These are phyloP conservation scores for Nadsonia commutata DNA, from an alignment of 1,139 yeast genomes.

Conservation along the genomic window DNA sequence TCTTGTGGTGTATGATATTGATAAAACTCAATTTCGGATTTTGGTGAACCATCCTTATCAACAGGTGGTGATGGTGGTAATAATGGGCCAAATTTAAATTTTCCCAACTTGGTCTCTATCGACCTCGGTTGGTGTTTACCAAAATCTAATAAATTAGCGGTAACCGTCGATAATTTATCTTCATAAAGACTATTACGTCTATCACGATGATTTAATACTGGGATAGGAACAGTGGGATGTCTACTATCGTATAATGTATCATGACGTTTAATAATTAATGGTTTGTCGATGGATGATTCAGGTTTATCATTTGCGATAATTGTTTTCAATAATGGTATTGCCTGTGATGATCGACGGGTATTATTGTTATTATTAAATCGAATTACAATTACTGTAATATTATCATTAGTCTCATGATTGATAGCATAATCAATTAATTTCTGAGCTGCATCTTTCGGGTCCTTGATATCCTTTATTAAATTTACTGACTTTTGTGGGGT, in stretches of 20 bases:
- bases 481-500: conserved; percentile 4
- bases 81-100: neutral
- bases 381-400: conserved; percentile 4
- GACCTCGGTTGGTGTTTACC: neutral
- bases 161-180: neutral
- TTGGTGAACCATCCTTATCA: neutral
- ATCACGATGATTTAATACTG: neutral
- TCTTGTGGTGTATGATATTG: no score
- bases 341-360: neutral
- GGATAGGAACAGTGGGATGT: neutral
- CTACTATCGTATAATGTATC: neutral
- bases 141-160: neutral
- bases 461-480: conserved; percentile 3
- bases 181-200: neutral
- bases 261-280: neutral
- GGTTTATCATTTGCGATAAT: neutral
- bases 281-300: neutral
- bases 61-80: neutral
- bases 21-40: no score
- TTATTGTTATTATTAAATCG: neutral
- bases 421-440: conserved; percentile 2
- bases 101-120: neutral
- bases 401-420: conserved; percentile 3
- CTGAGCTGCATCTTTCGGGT: conserved; percentile 2
- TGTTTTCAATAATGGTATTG: neutral